A percentile compares a stretch with the other conserved stretches of the same genome.
Conservation (phyloP, 225 moss, liverwort and hornwort genomes). For the Lunularia cruciata region DNA sequence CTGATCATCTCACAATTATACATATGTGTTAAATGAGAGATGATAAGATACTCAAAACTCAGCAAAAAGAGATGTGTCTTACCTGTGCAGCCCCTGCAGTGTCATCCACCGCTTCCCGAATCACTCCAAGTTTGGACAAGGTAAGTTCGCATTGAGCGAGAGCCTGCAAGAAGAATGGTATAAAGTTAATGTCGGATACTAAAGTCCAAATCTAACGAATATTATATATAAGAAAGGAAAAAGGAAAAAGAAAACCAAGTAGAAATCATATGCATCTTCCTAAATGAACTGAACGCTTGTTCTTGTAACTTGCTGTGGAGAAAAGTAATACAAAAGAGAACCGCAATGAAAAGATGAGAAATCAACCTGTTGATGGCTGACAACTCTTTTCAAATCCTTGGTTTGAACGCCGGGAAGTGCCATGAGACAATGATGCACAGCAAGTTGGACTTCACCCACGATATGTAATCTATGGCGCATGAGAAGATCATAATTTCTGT, state of each 20-base stretch:
- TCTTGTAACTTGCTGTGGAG: too few species aligned
- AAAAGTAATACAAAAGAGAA: too few species aligned
- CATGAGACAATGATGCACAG: constrained; percentile 6
- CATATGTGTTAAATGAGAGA: too few species aligned
- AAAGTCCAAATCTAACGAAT: too few species aligned
- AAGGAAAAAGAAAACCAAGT: too few species aligned
- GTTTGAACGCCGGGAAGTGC: background rate
- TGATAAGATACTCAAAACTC: too few species aligned
- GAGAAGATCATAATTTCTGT: constrained; percentile 12
- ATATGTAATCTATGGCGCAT: constrained; percentile 8
- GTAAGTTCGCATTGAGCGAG: constrained; percentile 72
- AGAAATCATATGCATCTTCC: too few species aligned
- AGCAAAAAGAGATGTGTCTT: constrained; percentile 32
- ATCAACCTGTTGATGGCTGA: constrained; percentile 49
- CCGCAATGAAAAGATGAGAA: too few species aligned
- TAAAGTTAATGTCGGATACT: too few species aligned
- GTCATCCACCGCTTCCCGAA: constrained; percentile 11
- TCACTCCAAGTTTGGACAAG: constrained; percentile 41
- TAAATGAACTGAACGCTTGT: too few species aligned
- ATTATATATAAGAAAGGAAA: too few species aligned
- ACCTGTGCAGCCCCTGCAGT: constrained; percentile 30
- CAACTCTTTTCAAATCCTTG: background rate
- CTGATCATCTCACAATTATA: too few species aligned
- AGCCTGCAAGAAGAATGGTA: constrained; percentile 53
- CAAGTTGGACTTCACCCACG: constrained; percentile 10